Evolutionary conservation across 345 rosid species (phyloP).

Genomic region (Anastatica hierochuntica): DNA sequence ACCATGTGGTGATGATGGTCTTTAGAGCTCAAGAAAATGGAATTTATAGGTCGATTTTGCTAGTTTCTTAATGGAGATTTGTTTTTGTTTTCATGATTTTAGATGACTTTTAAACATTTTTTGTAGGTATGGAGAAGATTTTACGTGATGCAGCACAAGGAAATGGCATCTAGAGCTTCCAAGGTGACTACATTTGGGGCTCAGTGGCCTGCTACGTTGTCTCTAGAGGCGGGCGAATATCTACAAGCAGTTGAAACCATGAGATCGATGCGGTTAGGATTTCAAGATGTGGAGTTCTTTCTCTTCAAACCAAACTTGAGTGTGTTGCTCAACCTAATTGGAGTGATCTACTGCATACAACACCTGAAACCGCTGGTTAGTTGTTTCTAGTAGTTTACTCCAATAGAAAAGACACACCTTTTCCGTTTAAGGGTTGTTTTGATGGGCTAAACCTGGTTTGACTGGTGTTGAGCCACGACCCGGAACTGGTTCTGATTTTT

Average conservation of each 20-base stretch:
- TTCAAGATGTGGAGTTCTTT: slow-evolving; percentile 23
- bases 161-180: slow-evolving; percentile 17
- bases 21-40: not conserved
- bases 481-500: too few relatives aligned
- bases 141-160: slow-evolving; percentile 12
- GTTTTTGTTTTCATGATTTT: too few relatives aligned
- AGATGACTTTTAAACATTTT: not conserved
- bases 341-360: slow-evolving; percentile 22
- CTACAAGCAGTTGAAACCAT: slow-evolving; percentile 15
- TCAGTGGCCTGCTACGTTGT: slow-evolving; percentile 2
- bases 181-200: slow-evolving; percentile 12
- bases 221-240: slow-evolving; percentile 15
- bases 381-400: not conserved
- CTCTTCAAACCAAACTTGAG: slow-evolving; percentile 22
- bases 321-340: slow-evolving; percentile 19
- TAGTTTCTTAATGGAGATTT: too few relatives aligned
- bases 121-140: slow-evolving; percentile 19
- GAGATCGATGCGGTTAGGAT: slow-evolving; percentile 18
- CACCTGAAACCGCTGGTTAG: slow-evolving; percentile 14
- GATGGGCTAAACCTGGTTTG: too few relatives aligned
- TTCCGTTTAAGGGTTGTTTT: too few relatives aligned
- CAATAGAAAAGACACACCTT: not conserved
- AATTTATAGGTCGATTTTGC: too few relatives aligned
- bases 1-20: not conserved
- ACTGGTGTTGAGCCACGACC: too few relatives aligned